Evolutionary conservation across 257 asterid species (phyloP).

Genomic region (Solanum pimpinellifolium): DNA sequence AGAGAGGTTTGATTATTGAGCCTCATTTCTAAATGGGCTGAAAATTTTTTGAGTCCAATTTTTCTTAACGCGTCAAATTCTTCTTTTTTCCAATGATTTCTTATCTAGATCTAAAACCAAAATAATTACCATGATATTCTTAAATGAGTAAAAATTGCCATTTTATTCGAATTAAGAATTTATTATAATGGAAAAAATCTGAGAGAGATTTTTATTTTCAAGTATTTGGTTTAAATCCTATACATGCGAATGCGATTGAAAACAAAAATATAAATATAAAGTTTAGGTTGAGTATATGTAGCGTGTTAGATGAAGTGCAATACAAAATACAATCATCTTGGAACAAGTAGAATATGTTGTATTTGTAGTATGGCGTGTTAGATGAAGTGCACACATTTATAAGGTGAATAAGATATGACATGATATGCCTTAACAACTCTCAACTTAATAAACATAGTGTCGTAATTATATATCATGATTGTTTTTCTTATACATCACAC

Average conservation of each 20-base stretch:
- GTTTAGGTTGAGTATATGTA: not conserved
- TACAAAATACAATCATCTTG: not conserved
- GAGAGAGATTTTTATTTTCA: not conserved
- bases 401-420: not conserved
- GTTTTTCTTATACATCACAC: not conserved
- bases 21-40: not conserved
- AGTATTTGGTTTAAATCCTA: not conserved
- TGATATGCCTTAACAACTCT: not conserved
- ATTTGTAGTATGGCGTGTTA: not conserved
- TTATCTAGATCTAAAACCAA: not conserved
- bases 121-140: not conserved
- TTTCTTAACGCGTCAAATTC: not conserved
- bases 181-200: not conserved
- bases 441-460: not conserved
- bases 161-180: too few relatives aligned
- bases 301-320: not conserved
- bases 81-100: not conserved
- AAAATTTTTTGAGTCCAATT: not conserved
- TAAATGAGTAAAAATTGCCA: too few relatives aligned
- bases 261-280: not conserved
- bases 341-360: not conserved
- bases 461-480: not conserved
- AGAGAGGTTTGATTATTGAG: not conserved
- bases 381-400: not conserved
- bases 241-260: not conserved